phyloP scores from a whole-genome alignment of 2,329 filamentous ascomycete species.

The Aspergillus latus region DNA sequence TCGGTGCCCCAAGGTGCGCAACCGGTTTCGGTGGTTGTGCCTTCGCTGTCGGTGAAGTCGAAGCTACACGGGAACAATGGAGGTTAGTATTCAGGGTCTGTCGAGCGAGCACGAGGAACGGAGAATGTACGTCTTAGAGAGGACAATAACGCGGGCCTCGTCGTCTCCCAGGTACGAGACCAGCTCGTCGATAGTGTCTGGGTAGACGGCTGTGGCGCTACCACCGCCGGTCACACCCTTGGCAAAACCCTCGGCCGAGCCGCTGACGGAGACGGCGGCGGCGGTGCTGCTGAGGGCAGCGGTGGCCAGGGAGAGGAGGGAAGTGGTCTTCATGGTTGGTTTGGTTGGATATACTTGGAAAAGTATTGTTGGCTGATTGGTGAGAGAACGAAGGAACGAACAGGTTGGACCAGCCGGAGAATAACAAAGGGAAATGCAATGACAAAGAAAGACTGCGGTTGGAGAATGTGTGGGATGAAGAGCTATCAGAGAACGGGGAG shows the following conservation, averaged over 20 bases:
- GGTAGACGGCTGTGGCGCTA: slow-evolving; percentile 54
- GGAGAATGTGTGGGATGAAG: background rate
- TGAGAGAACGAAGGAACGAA: slow-evolving; percentile 14
- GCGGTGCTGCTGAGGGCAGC: slow-evolving; percentile 20
- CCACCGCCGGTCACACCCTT: slow-evolving; percentile 62
- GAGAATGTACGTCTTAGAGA: slow-evolving; percentile 22
- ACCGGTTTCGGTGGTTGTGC: slow-evolving; percentile 47
- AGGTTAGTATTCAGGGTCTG: background rate
- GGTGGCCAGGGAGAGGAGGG: slow-evolving; percentile 19
- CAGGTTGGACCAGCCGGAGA: slow-evolving; percentile 12
- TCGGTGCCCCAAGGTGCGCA: slow-evolving; percentile 60
- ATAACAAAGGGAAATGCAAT: slow-evolving; percentile 8
- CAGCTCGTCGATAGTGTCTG: slow-evolving; percentile 57
- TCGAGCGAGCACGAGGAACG: background rate
- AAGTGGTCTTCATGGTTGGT: slow-evolving; percentile 19
- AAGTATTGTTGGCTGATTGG: background rate
- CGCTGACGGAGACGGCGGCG: slow-evolving; percentile 24
- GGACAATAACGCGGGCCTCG: slow-evolving; percentile 57
- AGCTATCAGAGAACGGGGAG: background rate
- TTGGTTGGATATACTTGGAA: too few species aligned
- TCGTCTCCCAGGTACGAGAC: slow-evolving; percentile 59
- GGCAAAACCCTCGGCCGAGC: slow-evolving; percentile 50
- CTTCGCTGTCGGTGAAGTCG: slow-evolving; percentile 24
- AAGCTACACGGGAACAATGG: slow-evolving; percentile 11
- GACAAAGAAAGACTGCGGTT: slow-evolving; percentile 12